These are phyloP conservation scores for Ganoderma meredithae DNA, from an alignment of 1,284 basidiomycete species.

Conservation along the genomic window DNA sequence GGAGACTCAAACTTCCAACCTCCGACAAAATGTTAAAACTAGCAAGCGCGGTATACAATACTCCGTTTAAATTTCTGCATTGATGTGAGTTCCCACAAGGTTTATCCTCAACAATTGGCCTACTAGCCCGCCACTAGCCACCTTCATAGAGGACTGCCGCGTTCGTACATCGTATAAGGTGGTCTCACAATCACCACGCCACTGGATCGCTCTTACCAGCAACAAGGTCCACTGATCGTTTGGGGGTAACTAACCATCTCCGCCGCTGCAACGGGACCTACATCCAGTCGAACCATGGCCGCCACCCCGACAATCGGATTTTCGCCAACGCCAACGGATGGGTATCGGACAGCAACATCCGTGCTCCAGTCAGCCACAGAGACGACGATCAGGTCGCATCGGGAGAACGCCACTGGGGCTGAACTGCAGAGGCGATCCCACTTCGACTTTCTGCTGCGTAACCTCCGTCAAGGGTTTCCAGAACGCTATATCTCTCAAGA, in stretches of 20 bases:
- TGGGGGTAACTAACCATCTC: not conserved
- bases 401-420: constrained; percentile 17
- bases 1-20: no score
- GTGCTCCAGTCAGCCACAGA: constrained; percentile 74
- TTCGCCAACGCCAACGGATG: constrained; percentile 56
- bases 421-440: constrained; percentile 65
- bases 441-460: constrained; percentile 72
- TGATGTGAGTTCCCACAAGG: no score
- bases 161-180: not conserved
- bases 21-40: no score
- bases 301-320: not conserved
- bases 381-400: constrained; percentile 57
- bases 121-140: no score
- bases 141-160: not conserved
- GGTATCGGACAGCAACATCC: constrained; percentile 70
- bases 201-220: not conserved
- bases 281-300: constrained; percentile 13
- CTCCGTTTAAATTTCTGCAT: not conserved
- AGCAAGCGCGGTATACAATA: not conserved
- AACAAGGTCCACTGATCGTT: not conserved
- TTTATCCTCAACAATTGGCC: no score
- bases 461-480: constrained; percentile 81
- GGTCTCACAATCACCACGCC: not conserved
- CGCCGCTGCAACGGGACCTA: not conserved
- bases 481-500: constrained; percentile 83